A percentile compares a stretch with the other conserved stretches of the same genome.
These are phyloP conservation scores for Capsicum rhomboideum DNA, from an alignment of 257 asterid genomes.

Conservation along the genomic window DNA sequence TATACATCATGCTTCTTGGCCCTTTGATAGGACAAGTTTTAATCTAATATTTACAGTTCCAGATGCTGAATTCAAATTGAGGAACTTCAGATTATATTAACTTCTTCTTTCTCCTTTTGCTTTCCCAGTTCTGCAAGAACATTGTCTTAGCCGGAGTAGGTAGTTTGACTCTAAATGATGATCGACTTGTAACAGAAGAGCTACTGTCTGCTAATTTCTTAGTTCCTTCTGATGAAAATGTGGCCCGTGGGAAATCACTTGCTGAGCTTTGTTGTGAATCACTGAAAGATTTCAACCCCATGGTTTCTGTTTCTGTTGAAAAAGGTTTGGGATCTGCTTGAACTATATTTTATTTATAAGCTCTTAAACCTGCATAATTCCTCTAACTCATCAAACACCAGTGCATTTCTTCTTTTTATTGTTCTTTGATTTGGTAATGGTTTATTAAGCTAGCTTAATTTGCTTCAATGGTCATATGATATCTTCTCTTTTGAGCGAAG, in stretches of 20 bases:
- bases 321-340: slow-evolving; percentile 37
- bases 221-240: slow-evolving; percentile 47
- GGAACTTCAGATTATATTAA: neutral
- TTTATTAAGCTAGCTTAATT: neutral
- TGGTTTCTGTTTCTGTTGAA: slow-evolving; percentile 87
- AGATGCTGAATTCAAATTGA: neutral
- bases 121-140: slow-evolving; percentile 86
- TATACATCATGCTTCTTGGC: neutral
- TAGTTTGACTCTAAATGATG: slow-evolving; percentile 78
- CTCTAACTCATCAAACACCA: neutral
- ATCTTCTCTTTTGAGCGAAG: no score
- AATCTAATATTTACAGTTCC: neutral
- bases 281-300: slow-evolving; percentile 86
- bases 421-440: neutral
- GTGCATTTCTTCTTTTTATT: neutral
- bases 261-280: slow-evolving; percentile 92
- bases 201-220: slow-evolving; percentile 70
- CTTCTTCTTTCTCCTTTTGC: neutral
- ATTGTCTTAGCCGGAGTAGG: slow-evolving; percentile 96
- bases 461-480: neutral
- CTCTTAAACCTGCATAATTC: neutral
- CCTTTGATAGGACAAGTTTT: neutral
- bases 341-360: neutral
- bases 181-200: slow-evolving; percentile 61
- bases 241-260: slow-evolving; percentile 48